Evolutionary conservation across 192 early-diverging fungal genomes (phyloP).

Genomic region (Backusella liffmaniae): DNA sequence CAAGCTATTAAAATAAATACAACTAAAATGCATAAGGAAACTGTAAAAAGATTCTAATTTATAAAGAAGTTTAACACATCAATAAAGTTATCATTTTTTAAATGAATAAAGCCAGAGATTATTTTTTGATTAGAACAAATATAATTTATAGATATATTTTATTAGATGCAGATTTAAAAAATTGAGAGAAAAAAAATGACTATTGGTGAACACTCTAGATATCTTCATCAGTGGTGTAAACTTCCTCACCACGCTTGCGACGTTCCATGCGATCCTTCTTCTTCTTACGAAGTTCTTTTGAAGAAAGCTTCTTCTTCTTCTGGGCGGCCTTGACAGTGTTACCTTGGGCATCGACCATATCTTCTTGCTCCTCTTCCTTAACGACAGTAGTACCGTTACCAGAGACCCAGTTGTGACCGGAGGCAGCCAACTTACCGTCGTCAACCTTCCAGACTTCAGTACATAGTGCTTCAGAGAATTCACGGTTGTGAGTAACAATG

Average conservation of each 20-base stretch:
- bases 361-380: slow-evolving; percentile 49
- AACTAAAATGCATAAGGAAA: no score
- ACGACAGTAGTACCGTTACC: slow-evolving; percentile 48
- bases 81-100: not conserved
- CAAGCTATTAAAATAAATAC: no score
- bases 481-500: slow-evolving; percentile 83
- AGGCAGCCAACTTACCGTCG: slow-evolving; percentile 51
- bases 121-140: not conserved
- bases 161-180: slow-evolving; percentile 1
- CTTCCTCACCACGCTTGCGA: slow-evolving; percentile 59
- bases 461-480: slow-evolving; percentile 73
- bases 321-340: slow-evolving; percentile 70
- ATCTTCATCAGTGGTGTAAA: slow-evolving; percentile 23
- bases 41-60: no score
- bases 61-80: no score
- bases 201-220: not conserved
- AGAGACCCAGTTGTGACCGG: slow-evolving; percentile 55
- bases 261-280: slow-evolving; percentile 59
- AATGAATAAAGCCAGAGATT: not conserved
- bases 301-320: slow-evolving; percentile 56
- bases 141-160: not conserved
- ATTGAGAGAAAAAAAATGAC: not conserved
- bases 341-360: slow-evolving; percentile 68
- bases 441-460: slow-evolving; percentile 78
- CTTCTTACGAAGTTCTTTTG: slow-evolving; percentile 55